phyloP scores from a whole-genome alignment of 345 rosid genomes.

The Gossypium arboreum region DNA sequence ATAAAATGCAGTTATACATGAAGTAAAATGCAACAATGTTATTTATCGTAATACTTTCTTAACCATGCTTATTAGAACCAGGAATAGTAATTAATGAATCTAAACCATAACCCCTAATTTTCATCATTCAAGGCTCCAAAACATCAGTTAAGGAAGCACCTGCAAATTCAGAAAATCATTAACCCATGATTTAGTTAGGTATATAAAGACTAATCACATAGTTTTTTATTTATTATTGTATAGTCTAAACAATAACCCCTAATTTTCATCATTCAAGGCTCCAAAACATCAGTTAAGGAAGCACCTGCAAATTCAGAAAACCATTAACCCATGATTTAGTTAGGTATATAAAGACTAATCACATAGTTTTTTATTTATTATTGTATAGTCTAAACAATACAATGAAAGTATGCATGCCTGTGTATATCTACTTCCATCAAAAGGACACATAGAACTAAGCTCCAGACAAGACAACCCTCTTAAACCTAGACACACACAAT shows the following conservation, averaged over 20 bases:
- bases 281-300: not conserved
- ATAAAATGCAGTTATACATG: not conserved
- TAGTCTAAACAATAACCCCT: not conserved
- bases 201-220: not conserved
- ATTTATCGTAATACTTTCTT: not conserved
- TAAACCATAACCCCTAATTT: not conserved
- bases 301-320: not conserved
- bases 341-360: not conserved
- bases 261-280: not conserved
- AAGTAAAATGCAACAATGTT: not conserved
- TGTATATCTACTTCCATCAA: not conserved
- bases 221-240: not conserved
- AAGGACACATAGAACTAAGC: not conserved
- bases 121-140: not conserved
- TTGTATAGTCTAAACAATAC: constrained; percentile 3
- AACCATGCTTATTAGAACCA: not conserved
- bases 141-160: not conserved
- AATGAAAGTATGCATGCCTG: not conserved
- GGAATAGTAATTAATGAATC: not conserved
- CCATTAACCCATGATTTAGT: not conserved
- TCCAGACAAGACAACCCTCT: not conserved
- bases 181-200: not conserved
- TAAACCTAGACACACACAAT: not conserved
- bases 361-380: not conserved
- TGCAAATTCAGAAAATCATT: not conserved